These are phyloP conservation scores for Pseudovirgaria hyperparasitica DNA, from an alignment of 2,329 filamentous ascomycete species.

Conservation along the genomic window DNA sequence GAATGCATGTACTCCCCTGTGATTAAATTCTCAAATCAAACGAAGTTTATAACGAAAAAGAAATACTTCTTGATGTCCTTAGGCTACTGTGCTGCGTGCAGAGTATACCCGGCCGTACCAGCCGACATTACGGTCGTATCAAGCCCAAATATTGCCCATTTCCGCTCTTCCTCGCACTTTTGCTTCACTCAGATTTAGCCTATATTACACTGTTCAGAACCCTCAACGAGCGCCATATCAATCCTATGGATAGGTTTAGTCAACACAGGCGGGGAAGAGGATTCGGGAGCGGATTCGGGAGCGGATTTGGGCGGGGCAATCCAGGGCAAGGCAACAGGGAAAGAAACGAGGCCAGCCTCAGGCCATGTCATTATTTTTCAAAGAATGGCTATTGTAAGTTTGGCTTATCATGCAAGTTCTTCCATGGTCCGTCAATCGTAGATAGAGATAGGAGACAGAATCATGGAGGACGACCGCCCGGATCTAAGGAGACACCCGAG, in stretches of 20 bases:
- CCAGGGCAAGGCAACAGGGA: constrained; percentile 2
- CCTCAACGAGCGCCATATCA: neutral
- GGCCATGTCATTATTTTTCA: constrained; percentile 4
- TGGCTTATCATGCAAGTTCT: constrained; percentile 6
- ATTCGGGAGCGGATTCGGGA: constrained; percentile 1
- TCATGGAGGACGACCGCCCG: neutral
- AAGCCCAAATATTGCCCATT: no score
- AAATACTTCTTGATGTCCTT: no score
- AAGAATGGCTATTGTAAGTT: constrained; percentile 4
- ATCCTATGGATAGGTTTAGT: neutral
- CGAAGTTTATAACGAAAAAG: no score
- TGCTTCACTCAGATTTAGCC: no score
- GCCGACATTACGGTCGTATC: no score
- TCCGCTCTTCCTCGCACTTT: no score
- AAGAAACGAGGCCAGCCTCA: neutral
- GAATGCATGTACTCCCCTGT: no score
- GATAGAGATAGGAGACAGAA: constrained; percentile 1
- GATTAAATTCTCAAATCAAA: no score
- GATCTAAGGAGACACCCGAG: constrained; percentile 10
- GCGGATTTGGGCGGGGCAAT: constrained; percentile 2
- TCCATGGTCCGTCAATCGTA: constrained; percentile 2
- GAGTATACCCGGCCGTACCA: no score
- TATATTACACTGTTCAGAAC: no score
- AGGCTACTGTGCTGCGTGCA: no score
- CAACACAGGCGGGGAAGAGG: no score